Evolutionary conservation across 306 rosid species (phyloP).

Genomic region (Citrullus colocynthis): DNA sequence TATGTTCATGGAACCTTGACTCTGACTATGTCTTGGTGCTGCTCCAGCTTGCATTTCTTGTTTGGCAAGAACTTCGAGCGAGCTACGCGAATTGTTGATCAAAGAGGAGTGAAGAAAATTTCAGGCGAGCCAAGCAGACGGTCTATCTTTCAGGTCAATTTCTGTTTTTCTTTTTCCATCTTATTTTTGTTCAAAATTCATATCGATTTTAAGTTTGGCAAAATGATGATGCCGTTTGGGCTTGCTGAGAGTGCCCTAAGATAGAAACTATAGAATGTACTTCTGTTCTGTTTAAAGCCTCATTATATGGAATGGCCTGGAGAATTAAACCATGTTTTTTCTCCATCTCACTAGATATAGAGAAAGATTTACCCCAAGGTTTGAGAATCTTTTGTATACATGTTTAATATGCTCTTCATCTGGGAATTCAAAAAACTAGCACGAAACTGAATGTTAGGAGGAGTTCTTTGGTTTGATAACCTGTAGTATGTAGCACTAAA

Average conservation of each 20-base stretch:
- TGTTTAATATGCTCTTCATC: background rate
- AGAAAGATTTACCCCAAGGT: background rate
- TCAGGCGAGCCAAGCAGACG: constrained; percentile 61
- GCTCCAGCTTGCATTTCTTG: constrained; percentile 63
- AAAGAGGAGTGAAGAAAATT: constrained; percentile 65
- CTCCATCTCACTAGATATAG: background rate
- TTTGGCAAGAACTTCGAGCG: constrained; percentile 88
- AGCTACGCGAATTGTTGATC: constrained; percentile 81
- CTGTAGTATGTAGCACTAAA: background rate
- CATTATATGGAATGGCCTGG: background rate
- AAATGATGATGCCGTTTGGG: background rate
- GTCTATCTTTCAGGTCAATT: constrained; percentile 62
- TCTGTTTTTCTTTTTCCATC: background rate
- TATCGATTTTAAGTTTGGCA: background rate
- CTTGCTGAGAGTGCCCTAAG: background rate
- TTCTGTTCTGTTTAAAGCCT: background rate
- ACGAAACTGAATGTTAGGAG: background rate
- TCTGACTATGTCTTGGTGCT: background rate
- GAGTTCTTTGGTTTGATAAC: background rate
- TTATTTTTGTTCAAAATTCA: background rate
- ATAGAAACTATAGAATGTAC: too few species aligned
- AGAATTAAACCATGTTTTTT: background rate
- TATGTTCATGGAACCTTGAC: background rate
- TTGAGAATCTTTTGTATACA: background rate
- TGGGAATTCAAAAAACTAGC: background rate